phyloP scores from a whole-genome alignment of 2,329 filamentous ascomycete species.

The Gnomoniopsis smithogilvyi region DNA sequence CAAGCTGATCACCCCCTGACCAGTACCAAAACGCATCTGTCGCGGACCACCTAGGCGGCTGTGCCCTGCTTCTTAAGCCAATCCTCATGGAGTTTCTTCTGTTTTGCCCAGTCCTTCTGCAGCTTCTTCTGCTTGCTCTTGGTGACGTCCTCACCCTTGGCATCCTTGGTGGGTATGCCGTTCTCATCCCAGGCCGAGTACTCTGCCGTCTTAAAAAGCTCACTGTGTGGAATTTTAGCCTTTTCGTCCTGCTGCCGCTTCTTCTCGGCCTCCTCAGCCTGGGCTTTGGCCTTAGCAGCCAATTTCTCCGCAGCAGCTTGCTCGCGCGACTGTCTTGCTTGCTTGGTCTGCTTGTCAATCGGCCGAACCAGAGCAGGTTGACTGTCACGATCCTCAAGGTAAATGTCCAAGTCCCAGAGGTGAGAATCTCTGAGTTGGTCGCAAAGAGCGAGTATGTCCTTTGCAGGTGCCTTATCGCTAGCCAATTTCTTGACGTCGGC shows the following conservation, averaged over 20 bases:
- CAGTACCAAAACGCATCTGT: neutral
- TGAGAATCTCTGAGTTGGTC: constrained; percentile 63
- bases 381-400: constrained; percentile 63
- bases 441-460: constrained; percentile 62
- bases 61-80: constrained; percentile 29
- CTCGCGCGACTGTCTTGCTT: constrained; percentile 52
- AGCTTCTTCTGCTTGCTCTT: constrained; percentile 65
- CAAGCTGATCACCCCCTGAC: neutral
- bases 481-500: constrained; percentile 40
- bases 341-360: constrained; percentile 55
- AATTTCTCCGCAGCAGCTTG: constrained; percentile 48
- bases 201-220: constrained; percentile 41
- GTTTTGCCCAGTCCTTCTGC: constrained; percentile 67
- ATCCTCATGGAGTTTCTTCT: constrained; percentile 64
- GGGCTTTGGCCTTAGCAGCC: constrained; percentile 30
- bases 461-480: constrained; percentile 44
- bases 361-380: constrained; percentile 62
- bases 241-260: constrained; percentile 35
- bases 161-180: constrained; percentile 60
- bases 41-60: neutral
- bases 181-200: constrained; percentile 61
- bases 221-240: constrained; percentile 26
- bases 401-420: constrained; percentile 64
- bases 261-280: constrained; percentile 35
- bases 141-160: constrained; percentile 60